phyloP scores from a whole-genome alignment of 2,329 filamentous ascomycete species.

The Cladosporium sp. region DNA sequence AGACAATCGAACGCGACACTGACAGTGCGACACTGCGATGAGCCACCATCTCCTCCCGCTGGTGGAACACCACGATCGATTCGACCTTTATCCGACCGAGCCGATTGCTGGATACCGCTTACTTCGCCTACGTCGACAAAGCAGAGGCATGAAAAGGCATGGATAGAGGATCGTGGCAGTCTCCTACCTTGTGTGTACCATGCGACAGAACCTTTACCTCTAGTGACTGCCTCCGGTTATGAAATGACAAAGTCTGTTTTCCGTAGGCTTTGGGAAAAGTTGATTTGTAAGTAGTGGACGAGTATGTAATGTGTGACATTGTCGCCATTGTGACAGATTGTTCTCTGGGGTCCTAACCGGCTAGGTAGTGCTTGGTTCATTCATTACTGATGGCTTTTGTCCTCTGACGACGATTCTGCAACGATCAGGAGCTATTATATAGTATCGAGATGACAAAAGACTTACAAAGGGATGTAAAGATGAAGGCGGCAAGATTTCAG shows the following conservation, averaged over 20 bases:
- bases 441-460: neutral
- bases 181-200: neutral
- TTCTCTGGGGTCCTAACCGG: neutral
- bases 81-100: neutral
- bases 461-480: constrained; percentile 32
- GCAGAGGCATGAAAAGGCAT: neutral
- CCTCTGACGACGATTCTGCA: constrained; percentile 5
- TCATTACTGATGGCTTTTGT: neutral
- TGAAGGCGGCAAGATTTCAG: constrained; percentile 30
- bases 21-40: neutral
- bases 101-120: neutral
- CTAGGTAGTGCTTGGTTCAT: neutral
- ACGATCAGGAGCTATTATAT: constrained; percentile 14
- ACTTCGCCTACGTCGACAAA: neutral
- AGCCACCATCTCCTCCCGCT: neutral
- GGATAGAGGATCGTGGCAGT: neutral
- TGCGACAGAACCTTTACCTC: neutral
- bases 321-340: neutral
- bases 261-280: neutral
- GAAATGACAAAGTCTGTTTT: neutral
- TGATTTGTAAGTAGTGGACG: neutral
- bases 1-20: neutral
- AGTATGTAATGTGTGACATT: neutral
- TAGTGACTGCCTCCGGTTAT: neutral
- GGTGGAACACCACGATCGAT: neutral